Conservation (phyloP, 1,139 yeast genomes). For the Candida glucosophila region DNA sequence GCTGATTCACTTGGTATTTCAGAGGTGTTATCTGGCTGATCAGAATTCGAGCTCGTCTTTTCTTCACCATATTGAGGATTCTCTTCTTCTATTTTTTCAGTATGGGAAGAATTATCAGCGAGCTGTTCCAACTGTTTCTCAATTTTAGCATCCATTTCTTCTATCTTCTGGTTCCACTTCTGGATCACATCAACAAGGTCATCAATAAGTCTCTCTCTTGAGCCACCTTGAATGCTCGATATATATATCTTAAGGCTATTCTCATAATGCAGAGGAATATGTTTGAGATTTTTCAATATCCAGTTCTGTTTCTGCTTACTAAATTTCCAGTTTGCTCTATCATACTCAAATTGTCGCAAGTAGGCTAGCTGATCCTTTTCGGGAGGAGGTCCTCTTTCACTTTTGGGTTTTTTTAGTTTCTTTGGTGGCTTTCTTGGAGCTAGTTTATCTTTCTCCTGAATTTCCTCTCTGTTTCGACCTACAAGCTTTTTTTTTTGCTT, state of each 20-base stretch:
- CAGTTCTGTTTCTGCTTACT: constrained; percentile 93
- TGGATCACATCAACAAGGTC: constrained; percentile 41
- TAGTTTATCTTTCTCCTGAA: constrained; percentile 4
- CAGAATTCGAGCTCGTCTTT: too few species aligned
- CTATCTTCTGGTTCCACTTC: constrained; percentile 50
- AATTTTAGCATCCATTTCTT: constrained; percentile 29
- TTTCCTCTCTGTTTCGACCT: constrained; percentile 21
- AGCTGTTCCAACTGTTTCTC: constrained; percentile 24
- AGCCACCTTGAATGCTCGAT: constrained; percentile 67
- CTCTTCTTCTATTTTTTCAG: constrained; percentile 6
- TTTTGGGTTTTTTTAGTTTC: constrained; percentile 66
- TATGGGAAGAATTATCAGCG: constrained; percentile 10
- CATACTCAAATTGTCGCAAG: constrained; percentile 55
- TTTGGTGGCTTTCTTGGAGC: constrained; percentile 55
- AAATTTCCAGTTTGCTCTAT: constrained; percentile 73
- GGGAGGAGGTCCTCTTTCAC: constrained; percentile 66
- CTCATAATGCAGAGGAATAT: constrained; percentile 49
- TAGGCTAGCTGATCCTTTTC: constrained; percentile 77
- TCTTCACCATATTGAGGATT: constrained; percentile 11
- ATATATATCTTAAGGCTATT: constrained; percentile 50
- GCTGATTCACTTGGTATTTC: constrained; percentile 6
- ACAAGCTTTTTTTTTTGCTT: constrained; percentile 41
- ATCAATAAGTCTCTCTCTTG: constrained; percentile 48
- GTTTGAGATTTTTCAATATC: constrained; percentile 63
- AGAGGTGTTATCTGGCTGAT: constrained; percentile 6